These are phyloP conservation scores for Xenosphaeropsis pyriputrescens DNA, from an alignment of 2,329 filamentous ascomycete genomes.

Conservation along the genomic window DNA sequence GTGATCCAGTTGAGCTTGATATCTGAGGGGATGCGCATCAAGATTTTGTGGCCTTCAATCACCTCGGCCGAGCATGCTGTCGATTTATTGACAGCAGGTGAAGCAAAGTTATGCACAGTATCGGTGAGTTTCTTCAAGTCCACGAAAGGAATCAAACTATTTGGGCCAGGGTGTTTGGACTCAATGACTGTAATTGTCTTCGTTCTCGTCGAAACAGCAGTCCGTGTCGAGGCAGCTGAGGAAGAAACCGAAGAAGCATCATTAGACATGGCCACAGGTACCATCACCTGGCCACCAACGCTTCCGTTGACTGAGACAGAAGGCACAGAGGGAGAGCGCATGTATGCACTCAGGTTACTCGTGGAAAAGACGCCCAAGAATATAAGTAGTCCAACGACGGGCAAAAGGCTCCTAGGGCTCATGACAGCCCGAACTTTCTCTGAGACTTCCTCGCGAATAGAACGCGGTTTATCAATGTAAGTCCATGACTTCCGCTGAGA, in stretches of 20 bases:
- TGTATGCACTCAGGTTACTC: not conserved
- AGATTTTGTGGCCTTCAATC: constrained; percentile 31
- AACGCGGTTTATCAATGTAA: constrained; percentile 7
- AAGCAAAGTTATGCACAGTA: constrained; percentile 3
- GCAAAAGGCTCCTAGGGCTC: constrained; percentile 12
- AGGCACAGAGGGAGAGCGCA: too few relatives aligned
- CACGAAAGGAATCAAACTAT: constrained; percentile 25
- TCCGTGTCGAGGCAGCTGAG: constrained; percentile 10
- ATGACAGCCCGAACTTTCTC: constrained; percentile 3
- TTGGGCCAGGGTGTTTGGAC: constrained; percentile 18
- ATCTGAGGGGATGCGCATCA: constrained; percentile 34
- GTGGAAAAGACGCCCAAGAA: constrained; percentile 5
- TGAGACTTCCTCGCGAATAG: constrained; percentile 3
- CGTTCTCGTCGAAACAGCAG: constrained; percentile 12
- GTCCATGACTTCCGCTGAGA: constrained; percentile 9
- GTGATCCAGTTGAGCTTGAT: constrained; percentile 39
- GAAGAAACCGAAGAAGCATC: constrained; percentile 8
- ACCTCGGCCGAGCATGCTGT: constrained; percentile 30
- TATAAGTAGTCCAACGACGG: constrained; percentile 11
- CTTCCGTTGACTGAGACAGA: constrained; percentile 8
- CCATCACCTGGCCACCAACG: constrained; percentile 11
- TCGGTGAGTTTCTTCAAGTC: constrained; percentile 14
- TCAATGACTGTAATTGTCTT: constrained; percentile 18
- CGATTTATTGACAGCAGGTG: constrained; percentile 10
- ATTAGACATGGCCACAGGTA: constrained; percentile 13